These are phyloP conservation scores for Actinomucor elegans DNA, from an alignment of 371 early-diverging fungal genomes.

Conservation along the genomic window DNA sequence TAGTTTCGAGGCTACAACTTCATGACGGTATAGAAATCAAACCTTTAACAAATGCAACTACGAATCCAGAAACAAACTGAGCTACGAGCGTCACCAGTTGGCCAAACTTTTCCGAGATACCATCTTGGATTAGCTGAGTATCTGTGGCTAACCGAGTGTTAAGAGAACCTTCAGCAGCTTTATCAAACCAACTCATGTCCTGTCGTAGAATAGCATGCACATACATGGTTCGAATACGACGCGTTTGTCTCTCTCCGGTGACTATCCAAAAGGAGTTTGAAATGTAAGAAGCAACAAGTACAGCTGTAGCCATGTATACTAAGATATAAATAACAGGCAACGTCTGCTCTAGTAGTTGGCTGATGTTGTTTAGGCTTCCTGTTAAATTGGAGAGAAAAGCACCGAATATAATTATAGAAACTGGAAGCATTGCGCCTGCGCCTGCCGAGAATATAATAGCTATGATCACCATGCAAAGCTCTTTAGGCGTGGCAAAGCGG, in stretches of 20 bases:
- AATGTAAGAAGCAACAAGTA: slow-evolving; percentile 27
- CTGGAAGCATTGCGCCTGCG: slow-evolving; percentile 38
- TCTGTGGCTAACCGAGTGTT: slow-evolving; percentile 74
- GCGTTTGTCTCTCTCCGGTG: slow-evolving; percentile 32
- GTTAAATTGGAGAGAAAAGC: slow-evolving; percentile 17
- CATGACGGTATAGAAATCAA: too few species aligned
- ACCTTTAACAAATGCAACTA: slow-evolving; percentile 63
- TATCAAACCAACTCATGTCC: slow-evolving; percentile 88
- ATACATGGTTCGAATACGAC: slow-evolving; percentile 48
- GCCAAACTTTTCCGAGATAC: slow-evolving; percentile 83
- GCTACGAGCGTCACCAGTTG: slow-evolving; percentile 62
- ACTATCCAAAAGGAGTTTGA: slow-evolving; percentile 38
- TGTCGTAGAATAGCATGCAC: slow-evolving; percentile 77
- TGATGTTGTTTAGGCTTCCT: not conserved
- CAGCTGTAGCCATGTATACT: slow-evolving; percentile 36
- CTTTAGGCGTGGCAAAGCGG: slow-evolving; percentile 30
- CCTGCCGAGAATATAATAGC: slow-evolving; percentile 26
- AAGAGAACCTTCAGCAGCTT: slow-evolving; percentile 57
- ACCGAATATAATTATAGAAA: slow-evolving; percentile 38
- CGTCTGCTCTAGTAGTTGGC: slow-evolving; percentile 5
- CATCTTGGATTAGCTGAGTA: slow-evolving; percentile 77
- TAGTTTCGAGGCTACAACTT: too few species aligned
- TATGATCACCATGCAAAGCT: slow-evolving; percentile 22
- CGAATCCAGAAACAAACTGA: slow-evolving; percentile 15
- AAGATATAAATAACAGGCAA: slow-evolving; percentile 28